These are phyloP conservation scores for Suhomyces maxii DNA, from an alignment of 1,139 yeast species.

Conservation along the genomic window DNA sequence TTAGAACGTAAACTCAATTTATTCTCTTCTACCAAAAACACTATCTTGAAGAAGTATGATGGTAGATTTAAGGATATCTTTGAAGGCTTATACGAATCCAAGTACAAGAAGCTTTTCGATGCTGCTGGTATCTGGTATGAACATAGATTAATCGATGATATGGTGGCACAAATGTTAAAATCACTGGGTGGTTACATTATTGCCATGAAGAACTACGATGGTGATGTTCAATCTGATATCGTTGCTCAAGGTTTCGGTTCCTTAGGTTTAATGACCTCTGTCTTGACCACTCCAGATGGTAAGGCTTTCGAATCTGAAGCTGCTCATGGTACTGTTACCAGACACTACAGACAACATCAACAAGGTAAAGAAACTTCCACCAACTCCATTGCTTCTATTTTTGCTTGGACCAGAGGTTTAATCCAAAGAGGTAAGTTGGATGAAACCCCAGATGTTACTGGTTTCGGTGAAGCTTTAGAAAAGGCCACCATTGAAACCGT, in stretches of 20 bases:
- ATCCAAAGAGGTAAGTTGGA: slow-evolving; percentile 80
- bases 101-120: slow-evolving; percentile 60
- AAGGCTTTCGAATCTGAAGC: slow-evolving; percentile 82
- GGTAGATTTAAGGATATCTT: slow-evolving; percentile 82
- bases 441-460: slow-evolving; percentile 65
- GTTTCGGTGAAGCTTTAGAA: slow-evolving; percentile 67
- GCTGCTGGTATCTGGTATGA: slow-evolving; percentile 73
- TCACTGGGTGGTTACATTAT: slow-evolving; percentile 81
- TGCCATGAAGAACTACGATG: slow-evolving; percentile 84
- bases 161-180: slow-evolving; percentile 88
- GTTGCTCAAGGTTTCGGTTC: slow-evolving; percentile 89
- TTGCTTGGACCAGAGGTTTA: slow-evolving; percentile 86
- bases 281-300: slow-evolving; percentile 82
- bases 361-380: slow-evolving; percentile 84
- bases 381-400: slow-evolving; percentile 80
- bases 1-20: slow-evolving; percentile 63
- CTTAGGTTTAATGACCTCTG: slow-evolving; percentile 81
- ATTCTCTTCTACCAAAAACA: slow-evolving; percentile 75
- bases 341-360: slow-evolving; percentile 83
- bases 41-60: slow-evolving; percentile 78
- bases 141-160: slow-evolving; percentile 81
- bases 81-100: slow-evolving; percentile 60
- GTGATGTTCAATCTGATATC: slow-evolving; percentile 83
- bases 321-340: slow-evolving; percentile 85
- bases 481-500: slow-evolving; percentile 72